Base-by-base conservation (phyloP, 352 stramenopile genomes). In the Phytophthora sp. region DNA sequence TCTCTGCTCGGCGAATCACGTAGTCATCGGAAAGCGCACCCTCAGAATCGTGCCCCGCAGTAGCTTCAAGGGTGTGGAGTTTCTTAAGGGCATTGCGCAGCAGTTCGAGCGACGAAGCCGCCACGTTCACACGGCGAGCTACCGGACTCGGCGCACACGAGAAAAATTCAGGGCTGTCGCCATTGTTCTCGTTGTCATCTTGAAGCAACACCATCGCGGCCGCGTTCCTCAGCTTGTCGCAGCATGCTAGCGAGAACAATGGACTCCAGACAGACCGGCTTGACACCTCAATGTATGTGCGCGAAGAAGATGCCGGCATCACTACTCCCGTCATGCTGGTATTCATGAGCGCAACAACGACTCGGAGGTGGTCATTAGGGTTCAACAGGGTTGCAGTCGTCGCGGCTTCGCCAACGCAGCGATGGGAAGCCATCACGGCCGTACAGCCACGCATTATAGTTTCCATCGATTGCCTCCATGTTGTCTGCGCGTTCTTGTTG, bases 61-160 rank as follows among this genome's bases (percentile, higher is more conserved):
- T 16, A 46, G 12, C 20, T 38, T 66, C 46, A 53, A 63, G 27
- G 13, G 33, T 21, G 12, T 52, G 23, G 16, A 74, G 12, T 16
- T 69, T 59, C 9, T 54, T 24, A 5, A 74, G 20, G 27, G 74
- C 47, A 36, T 24, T 47, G 35, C 21, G 33, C 7, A 80, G 31
- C 9, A 65, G 11, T 29, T 75, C 73, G 47, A 68, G 31, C 4
- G 73, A 77, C 36, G 55, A 74, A 56, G 57, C 24, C 29, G 51
- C 45, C 21, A 78, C 49, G 35, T 80, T 36, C 6, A 80, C 36
- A 36, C 54, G 73, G 50, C 53, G 61, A 56, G 42, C 24, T 31
- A 76, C 66, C 4, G 60, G 33, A 71, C 69, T 71, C 33, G 57
- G 50, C 5, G 31, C 39, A 58, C 73, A 80, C 8, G 42, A 41